Conservation (phyloP, 768 basidiomycete species). For the Macrolepiota dolichaula region DNA sequence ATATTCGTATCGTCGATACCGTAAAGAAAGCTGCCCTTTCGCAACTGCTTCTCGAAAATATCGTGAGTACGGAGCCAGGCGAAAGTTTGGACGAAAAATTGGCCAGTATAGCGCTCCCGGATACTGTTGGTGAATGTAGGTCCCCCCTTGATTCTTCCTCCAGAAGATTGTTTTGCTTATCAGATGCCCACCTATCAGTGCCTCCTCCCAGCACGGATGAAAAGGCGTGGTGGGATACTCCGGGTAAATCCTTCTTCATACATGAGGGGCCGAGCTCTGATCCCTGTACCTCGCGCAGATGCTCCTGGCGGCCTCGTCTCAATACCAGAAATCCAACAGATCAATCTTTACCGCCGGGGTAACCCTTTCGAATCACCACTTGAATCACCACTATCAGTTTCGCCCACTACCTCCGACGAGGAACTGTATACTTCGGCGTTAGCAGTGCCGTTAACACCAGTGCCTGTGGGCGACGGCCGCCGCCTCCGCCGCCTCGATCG, state of each 20-base stretch:
- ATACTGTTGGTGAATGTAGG: slow-evolving; percentile 43
- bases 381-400: slow-evolving; percentile 67
- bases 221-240: slow-evolving; percentile 73
- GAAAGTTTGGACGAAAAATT: slow-evolving; percentile 73
- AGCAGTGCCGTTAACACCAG: slow-evolving; percentile 65
- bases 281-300: slow-evolving; percentile 32
- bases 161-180: not conserved
- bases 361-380: slow-evolving; percentile 77
- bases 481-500: slow-evolving; percentile 32
- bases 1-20: slow-evolving; percentile 76
- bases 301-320: slow-evolving; percentile 56
- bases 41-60: slow-evolving; percentile 61
- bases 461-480: slow-evolving; percentile 23
- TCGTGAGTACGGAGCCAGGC: slow-evolving; percentile 58
- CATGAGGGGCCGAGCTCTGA: not conserved
- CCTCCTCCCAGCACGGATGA: slow-evolving; percentile 85
- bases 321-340: slow-evolving; percentile 33
- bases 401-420: slow-evolving; percentile 82
- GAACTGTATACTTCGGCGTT: slow-evolving; percentile 76
- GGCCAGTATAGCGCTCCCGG: slow-evolving; percentile 49
- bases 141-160: slow-evolving; percentile 12
- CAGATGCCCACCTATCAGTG: slow-evolving; percentile 39
- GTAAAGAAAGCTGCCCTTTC: slow-evolving; percentile 70
- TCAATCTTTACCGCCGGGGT: slow-evolving; percentile 27
- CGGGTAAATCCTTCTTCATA: slow-evolving; percentile 40